Conservation (phyloP, 768 basidiomycete species). For the Hypholoma fasciculare region DNA sequence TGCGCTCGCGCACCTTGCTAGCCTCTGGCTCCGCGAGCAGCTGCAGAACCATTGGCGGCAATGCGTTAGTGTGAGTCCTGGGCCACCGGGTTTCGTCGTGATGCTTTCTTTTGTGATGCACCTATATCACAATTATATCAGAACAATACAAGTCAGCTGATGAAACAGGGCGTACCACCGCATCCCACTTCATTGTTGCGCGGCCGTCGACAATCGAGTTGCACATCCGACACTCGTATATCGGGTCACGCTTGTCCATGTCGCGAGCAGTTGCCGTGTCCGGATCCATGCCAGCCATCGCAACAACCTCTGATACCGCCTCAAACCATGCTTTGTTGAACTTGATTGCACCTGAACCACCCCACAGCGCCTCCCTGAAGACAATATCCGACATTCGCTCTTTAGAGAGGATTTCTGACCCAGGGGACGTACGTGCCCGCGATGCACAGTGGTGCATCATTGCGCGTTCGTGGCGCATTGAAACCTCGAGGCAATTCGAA, state of each 20-base stretch:
- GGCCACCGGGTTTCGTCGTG: not conserved
- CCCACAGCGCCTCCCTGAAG: not conserved
- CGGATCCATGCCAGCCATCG: not conserved
- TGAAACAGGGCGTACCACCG: not conserved
- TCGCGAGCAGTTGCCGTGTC: not conserved
- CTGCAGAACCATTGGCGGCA: not conserved
- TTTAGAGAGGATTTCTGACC: not conserved
- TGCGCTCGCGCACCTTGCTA: not conserved
- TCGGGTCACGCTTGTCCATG: constrained; percentile 1
- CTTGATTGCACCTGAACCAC: not conserved
- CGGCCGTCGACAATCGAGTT: not conserved
- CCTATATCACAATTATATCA: not conserved
- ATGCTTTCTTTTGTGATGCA: not conserved
- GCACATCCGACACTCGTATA: constrained; percentile 1
- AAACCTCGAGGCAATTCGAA: not conserved
- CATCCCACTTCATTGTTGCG: not conserved
- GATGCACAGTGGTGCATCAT: not conserved
- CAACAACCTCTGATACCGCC: not conserved
- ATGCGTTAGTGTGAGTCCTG: too few relatives aligned
- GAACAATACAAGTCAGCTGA: too few relatives aligned
- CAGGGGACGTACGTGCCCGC: not conserved
- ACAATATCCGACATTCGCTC: not conserved
- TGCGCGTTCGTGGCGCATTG: not conserved
- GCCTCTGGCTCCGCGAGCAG: not conserved
- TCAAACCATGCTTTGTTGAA: not conserved